Evolutionary conservation across 768 basidiomycete species (phyloP).

Genomic region (Rhodosporidiobolus sp.): DNA sequence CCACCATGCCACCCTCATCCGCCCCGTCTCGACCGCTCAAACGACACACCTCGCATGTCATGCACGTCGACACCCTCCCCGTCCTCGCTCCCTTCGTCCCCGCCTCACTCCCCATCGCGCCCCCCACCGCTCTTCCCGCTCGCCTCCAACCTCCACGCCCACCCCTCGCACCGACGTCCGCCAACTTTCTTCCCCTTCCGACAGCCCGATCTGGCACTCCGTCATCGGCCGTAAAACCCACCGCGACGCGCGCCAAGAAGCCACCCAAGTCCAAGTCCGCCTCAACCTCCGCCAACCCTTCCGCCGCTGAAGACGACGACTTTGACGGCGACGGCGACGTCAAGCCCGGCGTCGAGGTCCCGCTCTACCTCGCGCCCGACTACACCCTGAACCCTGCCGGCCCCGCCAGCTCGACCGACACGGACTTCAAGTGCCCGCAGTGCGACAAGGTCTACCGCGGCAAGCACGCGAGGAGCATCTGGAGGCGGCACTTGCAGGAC

Average conservation of each 20-base stretch:
- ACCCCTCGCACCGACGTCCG: not conserved
- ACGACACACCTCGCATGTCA: not conserved
- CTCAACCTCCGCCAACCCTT: not conserved
- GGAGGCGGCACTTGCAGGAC: conserved; percentile 52
- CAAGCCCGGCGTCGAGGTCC: no score
- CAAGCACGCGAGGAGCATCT: conserved; percentile 51
- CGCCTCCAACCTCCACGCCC: not conserved
- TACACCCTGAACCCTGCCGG: conserved; percentile 40
- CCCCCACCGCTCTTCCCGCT: not conserved
- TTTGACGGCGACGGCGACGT: not conserved
- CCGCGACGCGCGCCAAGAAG: not conserved
- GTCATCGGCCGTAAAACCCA: not conserved
- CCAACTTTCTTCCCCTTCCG: not conserved
- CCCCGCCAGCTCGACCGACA: conserved; percentile 27
- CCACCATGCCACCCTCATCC: not conserved
- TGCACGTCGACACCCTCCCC: conserved; percentile 10
- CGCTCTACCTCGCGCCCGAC: conserved; percentile 28
- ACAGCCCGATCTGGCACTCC: not conserved
- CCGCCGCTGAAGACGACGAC: not conserved
- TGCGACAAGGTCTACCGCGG: conserved; percentile 53
- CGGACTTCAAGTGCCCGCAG: conserved; percentile 43
- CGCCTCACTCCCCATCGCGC: conserved; percentile 16
- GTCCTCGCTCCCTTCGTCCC: conserved; percentile 23
- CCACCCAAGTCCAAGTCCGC: not conserved
- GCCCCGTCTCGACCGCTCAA: not conserved